Evolutionary conservation across 306 rosid species (phyloP), one percentile per base, ranked within the genome.

Genomic region (Pyrus betulifolia): DNA sequence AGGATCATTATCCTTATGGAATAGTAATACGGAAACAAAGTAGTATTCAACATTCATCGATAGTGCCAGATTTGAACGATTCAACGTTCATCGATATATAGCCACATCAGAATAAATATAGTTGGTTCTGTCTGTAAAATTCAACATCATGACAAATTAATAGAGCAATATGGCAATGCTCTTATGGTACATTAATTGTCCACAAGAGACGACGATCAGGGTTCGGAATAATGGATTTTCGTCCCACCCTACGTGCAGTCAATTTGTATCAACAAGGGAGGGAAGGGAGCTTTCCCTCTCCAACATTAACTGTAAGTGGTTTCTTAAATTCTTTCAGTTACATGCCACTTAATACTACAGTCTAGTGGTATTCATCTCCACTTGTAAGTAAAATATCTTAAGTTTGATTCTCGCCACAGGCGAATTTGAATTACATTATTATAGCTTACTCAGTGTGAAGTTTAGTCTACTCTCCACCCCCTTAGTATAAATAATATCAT

Each of bases 361-460:
- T 38, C 2, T 38, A 2, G 2, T 38, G 9, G 2, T 38, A 38
- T 38, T 38, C 9, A 9, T 7, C 2, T 38, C 2, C 2, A 7
- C 2, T 6, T 38, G 10, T 6, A 38, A 38, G 42, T 7, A 0
- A 38, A 38, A 38, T 0, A 0, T 38, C 2, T 38, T 38, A 38
- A 0, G 0, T 38, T 38, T 0, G 2, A 38, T 7, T 38, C 0
- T 38, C 2, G 9, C 42, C 42, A 7, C 42, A 7, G 0, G 0
- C 2, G 42, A 38, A 38, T 38, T 38, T 38, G 9, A 38, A 38
- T 2, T 9, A 38, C 0, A 38, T 38, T 38, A 38, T 38, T 38
- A 38, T 38, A 10, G 9, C 9, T 25, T 25, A 0, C 27, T 25
- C 40, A 35, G 2, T 35, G 40, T 35, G 40, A 6, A 8, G 2